Percentiles rank a stretch among this genome's conserved stretches.
These are phyloP conservation scores for Jacaranda mimosifolia DNA, from an alignment of 257 asterid genomes.

Conservation along the genomic window DNA sequence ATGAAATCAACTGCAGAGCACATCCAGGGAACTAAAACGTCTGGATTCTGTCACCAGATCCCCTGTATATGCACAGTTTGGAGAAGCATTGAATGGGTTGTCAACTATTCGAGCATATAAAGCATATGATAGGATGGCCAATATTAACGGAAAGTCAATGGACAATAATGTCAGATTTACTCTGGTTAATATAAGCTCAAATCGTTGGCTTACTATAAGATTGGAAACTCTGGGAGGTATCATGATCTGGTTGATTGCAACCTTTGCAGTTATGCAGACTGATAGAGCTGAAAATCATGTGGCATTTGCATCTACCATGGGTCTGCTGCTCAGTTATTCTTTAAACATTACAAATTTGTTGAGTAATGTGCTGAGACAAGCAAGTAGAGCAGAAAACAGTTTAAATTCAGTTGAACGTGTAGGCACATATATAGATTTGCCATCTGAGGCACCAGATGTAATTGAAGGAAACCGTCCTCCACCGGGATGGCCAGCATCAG, in stretches of 20 bases:
- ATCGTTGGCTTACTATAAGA: slow-evolving; percentile 84
- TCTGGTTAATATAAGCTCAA: slow-evolving; percentile 67
- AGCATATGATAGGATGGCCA: slow-evolving; percentile 73
- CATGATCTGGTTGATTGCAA: slow-evolving; percentile 85
- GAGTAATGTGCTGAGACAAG: slow-evolving; percentile 73
- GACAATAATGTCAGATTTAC: slow-evolving; percentile 79
- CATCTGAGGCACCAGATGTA: slow-evolving; percentile 78
- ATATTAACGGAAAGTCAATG: slow-evolving; percentile 75
- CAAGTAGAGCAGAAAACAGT: slow-evolving; percentile 84
- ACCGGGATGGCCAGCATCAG: slow-evolving; percentile 76
- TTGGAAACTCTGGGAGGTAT: slow-evolving; percentile 77
- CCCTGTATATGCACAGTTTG: slow-evolving; percentile 87
- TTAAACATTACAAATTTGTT: slow-evolving; percentile 71
- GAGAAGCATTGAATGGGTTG: slow-evolving; percentile 79
- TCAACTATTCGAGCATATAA: slow-evolving; percentile 83
- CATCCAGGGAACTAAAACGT: slow-evolving; percentile 85
- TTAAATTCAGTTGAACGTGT: slow-evolving; percentile 83
- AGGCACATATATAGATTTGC: slow-evolving; percentile 77
- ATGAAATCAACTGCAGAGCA: slow-evolving; percentile 63
- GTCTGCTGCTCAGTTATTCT: slow-evolving; percentile 81
- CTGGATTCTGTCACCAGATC: slow-evolving; percentile 81
- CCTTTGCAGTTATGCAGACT: slow-evolving; percentile 82
- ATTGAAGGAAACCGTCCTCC: slow-evolving; percentile 66
- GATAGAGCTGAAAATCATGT: slow-evolving; percentile 65
- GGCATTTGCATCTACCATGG: slow-evolving; percentile 85